Percentiles rank a stretch among this genome's conserved stretches.
phyloP scores from a whole-genome alignment of 495 filamentous ascomycete genomes.

The Lentithecium fluviatile region DNA sequence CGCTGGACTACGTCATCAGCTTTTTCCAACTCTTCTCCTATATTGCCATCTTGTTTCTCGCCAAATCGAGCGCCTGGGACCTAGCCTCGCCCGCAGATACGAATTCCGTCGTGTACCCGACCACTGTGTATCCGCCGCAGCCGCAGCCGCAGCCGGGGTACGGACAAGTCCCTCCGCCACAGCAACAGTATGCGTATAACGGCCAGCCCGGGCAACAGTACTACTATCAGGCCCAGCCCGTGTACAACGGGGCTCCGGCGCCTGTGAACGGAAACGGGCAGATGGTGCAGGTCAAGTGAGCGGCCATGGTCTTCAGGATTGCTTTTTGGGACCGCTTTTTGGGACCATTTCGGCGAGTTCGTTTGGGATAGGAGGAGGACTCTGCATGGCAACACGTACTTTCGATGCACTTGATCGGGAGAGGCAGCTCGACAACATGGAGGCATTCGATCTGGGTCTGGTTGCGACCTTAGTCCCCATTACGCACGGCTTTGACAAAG shows the following conservation, averaged over 20 bases:
- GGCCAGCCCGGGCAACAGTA: background rate
- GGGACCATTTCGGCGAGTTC: no score
- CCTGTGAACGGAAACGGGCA: background rate
- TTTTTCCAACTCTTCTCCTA: constrained; percentile 9
- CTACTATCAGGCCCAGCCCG: constrained; percentile 19
- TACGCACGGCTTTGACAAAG: no score
- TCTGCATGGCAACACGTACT: no score
- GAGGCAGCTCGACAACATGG: no score
- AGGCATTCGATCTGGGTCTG: no score
- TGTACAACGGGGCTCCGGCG: background rate
- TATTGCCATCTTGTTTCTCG: constrained; percentile 13
- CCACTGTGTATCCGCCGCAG: background rate
- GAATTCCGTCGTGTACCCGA: background rate
- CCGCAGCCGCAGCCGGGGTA: background rate
- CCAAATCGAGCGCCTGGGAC: background rate
- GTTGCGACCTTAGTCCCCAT: no score
- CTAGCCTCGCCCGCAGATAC: background rate
- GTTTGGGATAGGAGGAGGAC: no score
- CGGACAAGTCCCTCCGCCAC: background rate
- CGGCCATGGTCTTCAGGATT: no score
- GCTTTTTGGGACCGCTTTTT: no score
- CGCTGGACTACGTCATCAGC: constrained; percentile 1
- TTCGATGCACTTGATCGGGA: no score
- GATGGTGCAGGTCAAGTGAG: constrained; percentile 2
- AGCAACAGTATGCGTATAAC: constrained; percentile 19